Evolutionary conservation across 2,329 filamentous ascomycete genomes (phyloP), one percentile per base, ranked within the genome.

Genomic region (Nannizzia gypsea): DNA sequence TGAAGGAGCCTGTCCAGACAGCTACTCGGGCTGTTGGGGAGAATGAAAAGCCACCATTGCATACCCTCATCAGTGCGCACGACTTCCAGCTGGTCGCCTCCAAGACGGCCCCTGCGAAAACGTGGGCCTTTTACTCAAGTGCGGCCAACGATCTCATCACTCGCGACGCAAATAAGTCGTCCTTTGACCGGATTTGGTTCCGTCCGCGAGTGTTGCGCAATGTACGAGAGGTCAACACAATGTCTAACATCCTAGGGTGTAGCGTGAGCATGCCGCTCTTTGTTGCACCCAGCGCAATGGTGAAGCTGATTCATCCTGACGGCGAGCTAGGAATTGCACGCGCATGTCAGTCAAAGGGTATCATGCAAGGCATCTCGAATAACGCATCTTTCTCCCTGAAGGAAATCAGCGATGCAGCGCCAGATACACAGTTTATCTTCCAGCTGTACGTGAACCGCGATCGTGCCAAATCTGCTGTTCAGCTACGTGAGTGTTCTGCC

Each of bases 61-160:
- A 78, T n/a, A 78, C 75, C 9, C 67, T 85, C 24, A 81, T 85
- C 67, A 83, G 77, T 64, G 74, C 80, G 5, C 75, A 83, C 62
- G 84, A 87, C 71, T 87, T 87, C 66, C 78, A 82, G 57, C 61
- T 72, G 9, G 81, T 80, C 0, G 84, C 84, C 3, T 76, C 78
- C 15, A 73, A 74, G 26, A 80, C 78, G 4, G 76, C 85, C 55
- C 77, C 77, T 6, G 77, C 79, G 22, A 87, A 88, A 66, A 81
- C 84, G n/a, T 87, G 83, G 82, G 85, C 84, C 0, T 88, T 87
- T 66, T 81, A 84, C 67, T 85, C 82, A 20, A 85, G 83, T 6
- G 85, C 84, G 1, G 81, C 84, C 9, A 86, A 83, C 4, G 85
- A 78, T 78, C 66, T 80, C 3, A 82, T 85, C 40, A 81, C 84